Evolutionary conservation across 192 early-diverging fungal genomes (phyloP).

Genomic region (Phycomyces nitens): DNA sequence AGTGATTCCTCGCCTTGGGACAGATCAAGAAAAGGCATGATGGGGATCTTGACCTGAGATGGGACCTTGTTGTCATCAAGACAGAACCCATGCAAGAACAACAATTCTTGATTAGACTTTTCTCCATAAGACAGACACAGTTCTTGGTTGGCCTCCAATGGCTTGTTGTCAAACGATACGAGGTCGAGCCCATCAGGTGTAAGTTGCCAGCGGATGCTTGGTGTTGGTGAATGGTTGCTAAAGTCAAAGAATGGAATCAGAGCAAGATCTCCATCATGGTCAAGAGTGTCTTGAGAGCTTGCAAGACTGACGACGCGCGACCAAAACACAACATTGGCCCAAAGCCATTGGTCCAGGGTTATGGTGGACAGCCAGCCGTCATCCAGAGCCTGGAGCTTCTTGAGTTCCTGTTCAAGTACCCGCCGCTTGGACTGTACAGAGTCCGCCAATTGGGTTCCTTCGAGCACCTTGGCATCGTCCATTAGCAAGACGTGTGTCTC

Average conservation of each 20-base stretch:
- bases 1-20: conserved; percentile 21
- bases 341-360: conserved; percentile 50
- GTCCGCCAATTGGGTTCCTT: conserved; percentile 49
- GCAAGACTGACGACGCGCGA: conserved; percentile 58
- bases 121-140: conserved; percentile 65
- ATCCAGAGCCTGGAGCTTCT: conserved; percentile 15
- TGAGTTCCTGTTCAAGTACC: conserved; percentile 46
- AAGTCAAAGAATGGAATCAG: conserved; percentile 71
- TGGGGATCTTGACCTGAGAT: conserved; percentile 21
- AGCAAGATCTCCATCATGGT: conserved; percentile 40
- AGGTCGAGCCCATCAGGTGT: conserved; percentile 34
- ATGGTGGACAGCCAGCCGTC: conserved; percentile 30
- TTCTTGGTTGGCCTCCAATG: conserved; percentile 29
- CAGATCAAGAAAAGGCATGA: conserved; percentile 18
- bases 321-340: conserved; percentile 73
- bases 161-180: background rate
- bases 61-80: conserved; percentile 47
- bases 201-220: conserved; percentile 59
- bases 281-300: conserved; percentile 28
- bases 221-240: conserved; percentile 58
- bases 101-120: conserved; percentile 65
- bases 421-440: conserved; percentile 49
- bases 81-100: conserved; percentile 70
- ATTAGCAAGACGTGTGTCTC: conserved; percentile 41
- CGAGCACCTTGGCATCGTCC: conserved; percentile 34